Evolutionary conservation across 495 filamentous ascomycete species (phyloP).

Genomic region (Lepidopterella palustris): DNA sequence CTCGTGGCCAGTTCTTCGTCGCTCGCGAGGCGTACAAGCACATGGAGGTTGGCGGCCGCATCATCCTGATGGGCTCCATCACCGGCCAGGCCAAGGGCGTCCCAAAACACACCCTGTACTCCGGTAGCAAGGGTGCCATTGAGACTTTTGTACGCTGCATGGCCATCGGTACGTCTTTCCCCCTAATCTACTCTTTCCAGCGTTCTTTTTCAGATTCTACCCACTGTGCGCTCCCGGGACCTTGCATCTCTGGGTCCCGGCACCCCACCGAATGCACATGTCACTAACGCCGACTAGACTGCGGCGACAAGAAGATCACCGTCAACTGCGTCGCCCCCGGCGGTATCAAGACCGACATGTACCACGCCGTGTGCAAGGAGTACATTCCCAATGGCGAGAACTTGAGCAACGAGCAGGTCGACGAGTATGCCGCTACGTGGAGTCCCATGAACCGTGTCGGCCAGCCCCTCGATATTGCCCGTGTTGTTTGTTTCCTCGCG

Average conservation of each 20-base stretch:
- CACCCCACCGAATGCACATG: neutral
- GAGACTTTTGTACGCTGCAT: constrained; percentile 53
- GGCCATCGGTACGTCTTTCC: constrained; percentile 41
- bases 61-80: constrained; percentile 60
- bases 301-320: constrained; percentile 50
- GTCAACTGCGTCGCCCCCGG: constrained; percentile 62
- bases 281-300: constrained; percentile 29
- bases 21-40: constrained; percentile 62
- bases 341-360: constrained; percentile 66
- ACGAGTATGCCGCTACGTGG: constrained; percentile 49
- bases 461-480: constrained; percentile 57
- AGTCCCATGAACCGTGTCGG: constrained; percentile 56
- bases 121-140: constrained; percentile 51
- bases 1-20: constrained; percentile 57
- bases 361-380: constrained; percentile 56
- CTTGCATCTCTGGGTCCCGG: neutral
- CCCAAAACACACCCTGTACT: constrained; percentile 58
- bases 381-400: constrained; percentile 56
- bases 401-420: constrained; percentile 41
- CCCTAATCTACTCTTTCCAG: neutral
- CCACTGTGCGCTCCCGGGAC: neutral
- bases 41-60: constrained; percentile 53
- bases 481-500: constrained; percentile 58
- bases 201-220: neutral
- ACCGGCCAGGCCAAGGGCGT: constrained; percentile 57